Evolutionary conservation across 306 rosid genomes (phyloP).

Genomic region (Delonix regia): DNA sequence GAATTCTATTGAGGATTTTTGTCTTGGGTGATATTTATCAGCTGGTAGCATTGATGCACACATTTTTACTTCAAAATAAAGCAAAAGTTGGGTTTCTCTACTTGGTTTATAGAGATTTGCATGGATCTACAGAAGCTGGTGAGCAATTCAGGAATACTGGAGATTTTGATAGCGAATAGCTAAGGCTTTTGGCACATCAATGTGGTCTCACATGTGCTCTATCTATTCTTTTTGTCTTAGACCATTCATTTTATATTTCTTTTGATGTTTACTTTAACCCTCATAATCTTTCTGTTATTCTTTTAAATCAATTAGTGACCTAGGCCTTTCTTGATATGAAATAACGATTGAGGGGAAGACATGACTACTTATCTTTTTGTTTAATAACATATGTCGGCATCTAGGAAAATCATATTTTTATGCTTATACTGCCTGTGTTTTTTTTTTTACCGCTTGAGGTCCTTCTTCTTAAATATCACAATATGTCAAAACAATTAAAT

Average conservation of each 20-base stretch:
- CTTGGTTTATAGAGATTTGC: constrained; percentile 38
- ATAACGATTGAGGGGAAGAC: neutral
- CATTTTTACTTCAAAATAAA: constrained; percentile 48
- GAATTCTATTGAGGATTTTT: constrained; percentile 40
- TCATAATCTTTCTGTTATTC: constrained; percentile 38
- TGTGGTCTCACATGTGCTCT: constrained; percentile 44
- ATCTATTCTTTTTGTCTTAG: constrained; percentile 35
- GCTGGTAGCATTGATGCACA: constrained; percentile 38
- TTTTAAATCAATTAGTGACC: constrained; percentile 32
- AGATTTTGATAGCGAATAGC: constrained; percentile 55
- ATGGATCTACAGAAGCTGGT: constrained; percentile 44
- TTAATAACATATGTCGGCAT: neutral
- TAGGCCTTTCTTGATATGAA: constrained; percentile 30
- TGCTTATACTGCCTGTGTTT: neutral
- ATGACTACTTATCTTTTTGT: neutral
- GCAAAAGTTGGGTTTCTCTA: constrained; percentile 27
- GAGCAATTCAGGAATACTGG: constrained; percentile 43
- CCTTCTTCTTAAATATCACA: too few species aligned
- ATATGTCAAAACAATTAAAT: too few species aligned
- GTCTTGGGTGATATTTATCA: constrained; percentile 40
- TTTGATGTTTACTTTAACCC: constrained; percentile 31
- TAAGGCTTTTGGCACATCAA: constrained; percentile 37
- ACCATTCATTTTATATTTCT: constrained; percentile 32
- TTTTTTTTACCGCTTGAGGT: neutral
- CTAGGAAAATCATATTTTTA: neutral